Conservation (phyloP, 2,329 filamentous ascomycete species). For the Proliferodiscus dingleyae region DNA sequence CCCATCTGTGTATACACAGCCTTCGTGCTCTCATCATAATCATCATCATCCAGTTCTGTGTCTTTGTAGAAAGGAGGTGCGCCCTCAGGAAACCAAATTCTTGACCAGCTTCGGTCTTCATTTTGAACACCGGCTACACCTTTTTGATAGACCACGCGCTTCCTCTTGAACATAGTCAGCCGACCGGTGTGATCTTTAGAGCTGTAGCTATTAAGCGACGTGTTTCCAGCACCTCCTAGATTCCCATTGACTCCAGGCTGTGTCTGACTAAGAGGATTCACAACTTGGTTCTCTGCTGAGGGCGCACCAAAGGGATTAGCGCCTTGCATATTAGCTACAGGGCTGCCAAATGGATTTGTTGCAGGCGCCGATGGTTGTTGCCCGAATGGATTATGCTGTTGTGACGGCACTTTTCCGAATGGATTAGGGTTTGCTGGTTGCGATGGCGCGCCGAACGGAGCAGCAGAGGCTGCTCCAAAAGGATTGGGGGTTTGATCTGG, state of each 20-base stretch:
- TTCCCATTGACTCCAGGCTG: conserved; percentile 6
- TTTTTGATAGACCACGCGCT: conserved; percentile 55
- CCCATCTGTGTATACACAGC: conserved; percentile 61
- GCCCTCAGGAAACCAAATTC: conserved; percentile 71
- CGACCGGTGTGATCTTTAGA: conserved; percentile 27
- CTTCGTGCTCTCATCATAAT: conserved; percentile 56
- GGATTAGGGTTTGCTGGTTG: conserved; percentile 29
- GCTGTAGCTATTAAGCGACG: conserved; percentile 19
- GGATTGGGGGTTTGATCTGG: not conserved
- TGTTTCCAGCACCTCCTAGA: conserved; percentile 5
- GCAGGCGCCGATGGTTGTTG: not conserved
- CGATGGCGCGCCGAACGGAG: conserved; percentile 7
- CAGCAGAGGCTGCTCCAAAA: not conserved
- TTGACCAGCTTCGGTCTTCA: conserved; percentile 52
- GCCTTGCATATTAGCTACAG: not conserved
- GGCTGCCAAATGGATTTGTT: conserved; percentile 1
- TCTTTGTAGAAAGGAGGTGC: conserved; percentile 58
- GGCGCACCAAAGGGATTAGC: conserved; percentile 2
- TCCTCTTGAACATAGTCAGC: conserved; percentile 58
- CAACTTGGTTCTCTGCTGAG: not conserved
- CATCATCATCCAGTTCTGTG: conserved; percentile 53
- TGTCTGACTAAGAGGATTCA: conserved; percentile 1
- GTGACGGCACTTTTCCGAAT: conserved; percentile 38
- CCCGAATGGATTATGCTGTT: not conserved
- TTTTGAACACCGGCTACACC: conserved; percentile 45